Base-by-base conservation (phyloP, 768 basidiomycete genomes). In the Dendrothele bispora region DNA sequence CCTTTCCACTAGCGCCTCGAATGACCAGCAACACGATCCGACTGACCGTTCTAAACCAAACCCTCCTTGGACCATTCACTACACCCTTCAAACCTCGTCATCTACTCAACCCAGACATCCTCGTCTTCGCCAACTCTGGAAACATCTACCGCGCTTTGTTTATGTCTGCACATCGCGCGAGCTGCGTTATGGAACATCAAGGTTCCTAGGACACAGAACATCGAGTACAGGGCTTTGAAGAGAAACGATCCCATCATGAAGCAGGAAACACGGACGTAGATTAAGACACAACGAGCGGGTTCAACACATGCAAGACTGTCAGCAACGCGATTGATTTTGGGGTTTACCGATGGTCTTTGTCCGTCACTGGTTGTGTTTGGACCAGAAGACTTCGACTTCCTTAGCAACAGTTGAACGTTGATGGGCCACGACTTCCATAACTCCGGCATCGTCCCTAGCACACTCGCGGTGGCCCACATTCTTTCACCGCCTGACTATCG, bases 401-500 rank as follows among this genome's bases (percentile, higher is more conserved):
- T n/a, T n/a, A n/a, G n/a, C n/a, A n/a, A n/a, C n/a, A n/a, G n/a
- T n/a, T n/a, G n/a, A n/a, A n/a, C n/a, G n/a, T n/a, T n/a, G n/a
- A n/a, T n/a, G n/a, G n/a, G n/a, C n/a, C n/a, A n/a, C n/a, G n/a
- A n/a, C n/a, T n/a, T n/a, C n/a, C n/a, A n/a, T n/a, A n/a, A n/a
- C n/a, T n/a, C n/a, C n/a, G n/a, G n/a, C n/a, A n/a, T n/a, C n/a
- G n/a, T n/a, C n/a, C n/a, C n/a, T n/a, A n/a, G n/a, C n/a, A n/a
- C n/a, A n/a, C n/a, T n/a, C n/a, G n/a, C n/a, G n/a, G n/a, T n/a
- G n/a, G n/a, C n/a, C n/a, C n/a, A n/a, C n/a, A n/a, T n/a, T n/a
- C n/a, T n/a, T n/a, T n/a, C n/a, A n/a, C n/a, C 94, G 18, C 77
- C 83, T 10, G 91, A 95, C 61, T 88, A 84, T 52, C 91, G 89